Evolutionary conservation across 2,329 filamentous ascomycete genomes (phyloP).

Genomic region (Coleophoma eucalyptorum): DNA sequence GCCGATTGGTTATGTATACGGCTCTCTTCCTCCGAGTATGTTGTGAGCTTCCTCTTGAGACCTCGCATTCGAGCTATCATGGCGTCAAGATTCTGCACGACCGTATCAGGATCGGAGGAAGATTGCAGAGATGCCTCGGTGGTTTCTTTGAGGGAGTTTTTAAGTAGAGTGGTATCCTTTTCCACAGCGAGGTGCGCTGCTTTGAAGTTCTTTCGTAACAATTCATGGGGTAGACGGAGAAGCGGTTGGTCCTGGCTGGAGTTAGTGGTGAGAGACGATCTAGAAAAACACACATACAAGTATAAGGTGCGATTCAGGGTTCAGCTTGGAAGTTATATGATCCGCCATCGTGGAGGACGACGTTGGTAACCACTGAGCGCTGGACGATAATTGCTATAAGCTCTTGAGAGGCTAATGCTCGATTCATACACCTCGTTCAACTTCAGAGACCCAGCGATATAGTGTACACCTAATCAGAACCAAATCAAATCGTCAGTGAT

Average conservation of each 20-base stretch:
- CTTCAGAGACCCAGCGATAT: too few relatives aligned
- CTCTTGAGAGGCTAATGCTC: too few relatives aligned
- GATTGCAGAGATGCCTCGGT: constrained; percentile 58
- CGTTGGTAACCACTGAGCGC: neutral
- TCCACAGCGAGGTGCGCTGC: constrained; percentile 74
- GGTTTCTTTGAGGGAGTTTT: constrained; percentile 56
- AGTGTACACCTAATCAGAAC: too few relatives aligned
- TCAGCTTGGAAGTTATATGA: constrained; percentile 61
- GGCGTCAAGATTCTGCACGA: constrained; percentile 76
- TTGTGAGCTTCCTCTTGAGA: constrained; percentile 81
- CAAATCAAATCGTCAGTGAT: too few relatives aligned
- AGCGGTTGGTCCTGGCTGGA: constrained; percentile 79
- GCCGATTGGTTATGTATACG: constrained; percentile 71
- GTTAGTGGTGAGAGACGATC: constrained; percentile 5
- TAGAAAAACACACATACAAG: constrained; percentile 45
- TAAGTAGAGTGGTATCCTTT: constrained; percentile 61
- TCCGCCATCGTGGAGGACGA: constrained; percentile 45
- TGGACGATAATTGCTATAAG: neutral
- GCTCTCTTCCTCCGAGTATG: constrained; percentile 75
- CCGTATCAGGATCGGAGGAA: constrained; percentile 59
- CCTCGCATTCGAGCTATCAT: constrained; percentile 84
- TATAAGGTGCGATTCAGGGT: constrained; percentile 71
- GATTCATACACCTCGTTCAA: too few relatives aligned
- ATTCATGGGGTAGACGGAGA: constrained; percentile 86
- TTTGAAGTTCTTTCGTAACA: constrained; percentile 92